Percentiles rank a stretch among this genome's conserved stretches.
These are phyloP conservation scores for Paramecium bursaria DNA, from an alignment of 73 alveolate genomes.

Conservation along the genomic window DNA sequence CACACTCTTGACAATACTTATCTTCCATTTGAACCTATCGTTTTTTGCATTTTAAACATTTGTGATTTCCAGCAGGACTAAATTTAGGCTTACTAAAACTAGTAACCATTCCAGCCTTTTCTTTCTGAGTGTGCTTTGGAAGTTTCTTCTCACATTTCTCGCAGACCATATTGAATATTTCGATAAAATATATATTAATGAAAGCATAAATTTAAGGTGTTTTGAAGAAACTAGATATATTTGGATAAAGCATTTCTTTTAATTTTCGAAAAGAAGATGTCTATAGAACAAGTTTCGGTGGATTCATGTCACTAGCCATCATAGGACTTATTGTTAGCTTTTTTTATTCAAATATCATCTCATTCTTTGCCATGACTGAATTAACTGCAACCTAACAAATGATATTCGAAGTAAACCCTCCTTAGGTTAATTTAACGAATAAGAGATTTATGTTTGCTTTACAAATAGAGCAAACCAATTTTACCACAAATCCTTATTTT, in stretches of 20 bases:
- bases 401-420: constrained; percentile 26
- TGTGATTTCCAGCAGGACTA: constrained; percentile 62
- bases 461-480: neutral
- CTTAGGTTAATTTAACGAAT: neutral
- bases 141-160: constrained; percentile 68
- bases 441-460: constrained; percentile 11
- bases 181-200: too few relatives aligned
- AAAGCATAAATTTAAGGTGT: neutral
- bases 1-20: constrained; percentile 67
- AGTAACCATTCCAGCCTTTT: constrained; percentile 62
- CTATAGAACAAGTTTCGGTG: constrained; percentile 37
- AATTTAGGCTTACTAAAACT: constrained; percentile 38
- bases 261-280: constrained; percentile 18
- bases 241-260: neutral
- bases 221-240: constrained; percentile 5
- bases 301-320: constrained; percentile 24
- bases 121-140: constrained; percentile 35
- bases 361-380: constrained; percentile 9
- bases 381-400: constrained; percentile 16
- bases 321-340: constrained; percentile 39
- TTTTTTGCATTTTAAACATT: constrained; percentile 62
- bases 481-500: constrained; percentile 14
- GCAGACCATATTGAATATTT: constrained; percentile 56
- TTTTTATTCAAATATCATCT: constrained; percentile 11
- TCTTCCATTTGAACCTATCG: constrained; percentile 57